A percentile compares a stretch with the other conserved stretches of the same genome.
phyloP scores from a whole-genome alignment of 106 monocot species.

The Dendrobium nobile region DNA sequence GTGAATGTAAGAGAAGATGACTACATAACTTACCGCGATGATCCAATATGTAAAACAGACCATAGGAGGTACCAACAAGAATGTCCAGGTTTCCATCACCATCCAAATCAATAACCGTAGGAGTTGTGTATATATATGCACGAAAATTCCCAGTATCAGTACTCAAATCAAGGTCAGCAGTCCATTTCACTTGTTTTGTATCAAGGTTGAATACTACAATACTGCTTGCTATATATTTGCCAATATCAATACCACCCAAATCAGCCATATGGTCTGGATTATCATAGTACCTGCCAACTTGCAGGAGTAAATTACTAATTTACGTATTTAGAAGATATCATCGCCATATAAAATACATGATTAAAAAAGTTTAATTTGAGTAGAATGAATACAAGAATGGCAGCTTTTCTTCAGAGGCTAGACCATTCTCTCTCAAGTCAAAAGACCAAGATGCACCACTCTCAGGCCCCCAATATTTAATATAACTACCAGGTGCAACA shows the following conservation, averaged over 20 bases:
- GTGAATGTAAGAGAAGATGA: neutral
- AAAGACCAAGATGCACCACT: neutral
- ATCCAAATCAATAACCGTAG: slow-evolving; percentile 91
- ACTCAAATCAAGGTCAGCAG: slow-evolving; percentile 75
- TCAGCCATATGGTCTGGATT: slow-evolving; percentile 67
- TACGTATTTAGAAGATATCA: neutral
- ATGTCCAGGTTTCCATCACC: slow-evolving; percentile 98
- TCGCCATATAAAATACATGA: slow-evolving; percentile 2
- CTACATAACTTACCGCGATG: slow-evolving; percentile 58
- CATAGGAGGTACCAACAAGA: slow-evolving; percentile 86
- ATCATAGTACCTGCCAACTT: slow-evolving; percentile 82
- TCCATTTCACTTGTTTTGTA: slow-evolving; percentile 95
- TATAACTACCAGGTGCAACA: neutral
- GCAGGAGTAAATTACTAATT: slow-evolving; percentile 11
- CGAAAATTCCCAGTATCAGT: slow-evolving; percentile 62
- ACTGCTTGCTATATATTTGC: slow-evolving; percentile 84
- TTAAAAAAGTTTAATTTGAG: neutral
- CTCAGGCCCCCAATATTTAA: neutral
- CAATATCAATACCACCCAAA: slow-evolving; percentile 76
- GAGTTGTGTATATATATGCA: slow-evolving; percentile 81
- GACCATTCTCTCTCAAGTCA: neutral
- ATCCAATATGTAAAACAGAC: slow-evolving; percentile 84
- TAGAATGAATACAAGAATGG: neutral
- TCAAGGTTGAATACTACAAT: slow-evolving; percentile 97
- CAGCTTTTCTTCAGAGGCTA: neutral